A percentile compares a stretch with the other conserved stretches of the same genome.
Conservation (phyloP, 768 basidiomycete genomes). For the Tylopilus plumbeoviolaceoides region DNA sequence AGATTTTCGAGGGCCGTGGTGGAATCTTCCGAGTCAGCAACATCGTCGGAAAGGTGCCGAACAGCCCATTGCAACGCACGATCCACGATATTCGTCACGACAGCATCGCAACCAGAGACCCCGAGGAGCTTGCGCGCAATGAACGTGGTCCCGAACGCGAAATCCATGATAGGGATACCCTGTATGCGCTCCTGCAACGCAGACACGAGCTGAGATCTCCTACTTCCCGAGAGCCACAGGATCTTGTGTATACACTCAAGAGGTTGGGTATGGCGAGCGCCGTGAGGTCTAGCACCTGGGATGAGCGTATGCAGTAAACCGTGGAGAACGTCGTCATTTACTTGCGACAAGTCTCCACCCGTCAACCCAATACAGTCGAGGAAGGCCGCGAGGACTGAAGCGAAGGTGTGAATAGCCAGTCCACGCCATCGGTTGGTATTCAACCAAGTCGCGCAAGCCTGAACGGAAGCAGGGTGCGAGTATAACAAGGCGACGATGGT, state of each 20-base stretch:
- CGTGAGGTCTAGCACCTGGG: not conserved
- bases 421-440: constrained; percentile 15
- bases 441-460: constrained; percentile 40
- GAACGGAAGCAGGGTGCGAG: constrained; percentile 25
- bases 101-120: constrained; percentile 22
- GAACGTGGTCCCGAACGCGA: constrained; percentile 30
- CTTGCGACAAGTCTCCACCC: constrained; percentile 15
- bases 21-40: constrained; percentile 18
- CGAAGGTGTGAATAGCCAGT: constrained; percentile 25
- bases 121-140: constrained; percentile 30
- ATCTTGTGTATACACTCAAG: constrained; percentile 31
- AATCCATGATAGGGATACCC: constrained; percentile 19
- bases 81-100: constrained; percentile 36
- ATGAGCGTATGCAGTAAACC: constrained; percentile 28
- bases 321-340: constrained; percentile 28
- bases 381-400: constrained; percentile 42
- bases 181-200: constrained; percentile 28
- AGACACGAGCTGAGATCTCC: constrained; percentile 15
- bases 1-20: constrained; percentile 32
- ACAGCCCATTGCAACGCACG: constrained; percentile 53
- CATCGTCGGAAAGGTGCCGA: constrained; percentile 38
- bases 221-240: constrained; percentile 22
- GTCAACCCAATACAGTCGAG: constrained; percentile 37
- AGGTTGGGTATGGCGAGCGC: not conserved
- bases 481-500: constrained; percentile 46